Conservation (phyloP, 345 rosid species). For the Corchorus olitorius region DNA sequence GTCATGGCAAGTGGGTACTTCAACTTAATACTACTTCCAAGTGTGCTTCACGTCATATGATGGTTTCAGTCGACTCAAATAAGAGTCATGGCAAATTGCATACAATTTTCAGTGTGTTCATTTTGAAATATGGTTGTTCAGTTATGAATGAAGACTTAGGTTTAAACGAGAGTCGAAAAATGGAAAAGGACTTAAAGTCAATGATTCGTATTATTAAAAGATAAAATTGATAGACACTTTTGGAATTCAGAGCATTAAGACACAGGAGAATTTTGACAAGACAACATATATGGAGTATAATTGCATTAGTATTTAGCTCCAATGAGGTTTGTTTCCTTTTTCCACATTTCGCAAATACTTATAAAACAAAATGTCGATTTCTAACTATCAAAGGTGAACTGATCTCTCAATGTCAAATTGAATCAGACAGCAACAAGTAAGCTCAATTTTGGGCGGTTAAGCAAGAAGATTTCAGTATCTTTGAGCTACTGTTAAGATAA, state of each 20-base stretch:
- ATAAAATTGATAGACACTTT: slow-evolving; percentile 1
- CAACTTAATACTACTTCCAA: too few species aligned
- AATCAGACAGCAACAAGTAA: slow-evolving; percentile 17
- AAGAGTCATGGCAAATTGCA: too few species aligned
- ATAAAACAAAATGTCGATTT: neutral
- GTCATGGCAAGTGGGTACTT: too few species aligned
- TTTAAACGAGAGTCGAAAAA: too few species aligned
- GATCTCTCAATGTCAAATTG: slow-evolving; percentile 3
- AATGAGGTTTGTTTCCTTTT: neutral
- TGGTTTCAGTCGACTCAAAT: too few species aligned
- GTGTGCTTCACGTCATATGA: too few species aligned
- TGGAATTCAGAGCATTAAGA: slow-evolving; percentile 34
- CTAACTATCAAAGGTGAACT: neutral
- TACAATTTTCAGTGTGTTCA: too few species aligned
- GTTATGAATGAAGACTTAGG: too few species aligned
- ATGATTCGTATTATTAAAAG: too few species aligned
- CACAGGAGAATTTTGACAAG: neutral
- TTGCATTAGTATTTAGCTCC: neutral
- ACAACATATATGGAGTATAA: neutral
- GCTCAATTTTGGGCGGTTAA: slow-evolving; percentile 29
- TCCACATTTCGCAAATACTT: neutral
- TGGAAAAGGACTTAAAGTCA: too few species aligned
- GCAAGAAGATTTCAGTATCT: slow-evolving; percentile 16
- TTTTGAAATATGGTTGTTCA: too few species aligned
- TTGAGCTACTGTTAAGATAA: slow-evolving; percentile 4